phyloP scores from a whole-genome alignment of 1,284 basidiomycete species.

The Cryptococcus wingfieldii region DNA sequence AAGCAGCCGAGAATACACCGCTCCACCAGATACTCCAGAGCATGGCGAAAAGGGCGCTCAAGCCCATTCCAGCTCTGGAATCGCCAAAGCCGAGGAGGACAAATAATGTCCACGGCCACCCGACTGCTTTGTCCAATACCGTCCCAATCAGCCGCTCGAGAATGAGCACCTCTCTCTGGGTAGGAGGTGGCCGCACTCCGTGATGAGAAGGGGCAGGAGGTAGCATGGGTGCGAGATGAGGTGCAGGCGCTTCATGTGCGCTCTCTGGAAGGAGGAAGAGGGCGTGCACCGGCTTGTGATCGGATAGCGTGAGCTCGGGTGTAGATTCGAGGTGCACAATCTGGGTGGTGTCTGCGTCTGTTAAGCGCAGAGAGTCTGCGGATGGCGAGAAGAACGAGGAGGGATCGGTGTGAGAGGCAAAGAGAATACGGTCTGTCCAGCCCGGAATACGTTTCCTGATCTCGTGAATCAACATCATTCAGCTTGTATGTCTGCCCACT shows the following conservation, averaged over 20 bases:
- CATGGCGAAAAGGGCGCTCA: slow-evolving; percentile 41
- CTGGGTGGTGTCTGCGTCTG: slow-evolving; percentile 25
- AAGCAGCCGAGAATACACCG: slow-evolving; percentile 26
- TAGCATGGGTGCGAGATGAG: slow-evolving; percentile 34
- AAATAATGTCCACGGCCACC: slow-evolving; percentile 40
- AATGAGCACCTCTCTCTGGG: slow-evolving; percentile 25
- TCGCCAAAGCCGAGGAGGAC: slow-evolving; percentile 42
- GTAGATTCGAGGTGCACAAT: slow-evolving; percentile 39
- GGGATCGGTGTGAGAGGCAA: slow-evolving; percentile 68
- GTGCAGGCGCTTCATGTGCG: slow-evolving; percentile 23
- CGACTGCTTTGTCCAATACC: slow-evolving; percentile 34
- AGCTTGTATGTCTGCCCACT: slow-evolving; percentile 20
- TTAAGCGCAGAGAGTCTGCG: slow-evolving; percentile 10
- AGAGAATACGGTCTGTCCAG: slow-evolving; percentile 93
- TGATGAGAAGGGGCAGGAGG: slow-evolving; percentile 26
- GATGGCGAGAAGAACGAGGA: slow-evolving; percentile 21
- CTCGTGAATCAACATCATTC: neutral
- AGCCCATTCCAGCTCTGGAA: slow-evolving; percentile 36
- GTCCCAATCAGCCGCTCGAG: slow-evolving; percentile 26
- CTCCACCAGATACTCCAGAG: slow-evolving; percentile 43
- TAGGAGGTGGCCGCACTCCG: slow-evolving; percentile 20
- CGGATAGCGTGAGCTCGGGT: slow-evolving; percentile 42
- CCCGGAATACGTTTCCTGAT: slow-evolving; percentile 69
- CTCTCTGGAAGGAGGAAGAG: slow-evolving; percentile 33
- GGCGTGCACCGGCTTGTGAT: slow-evolving; percentile 50